Evolutionary conservation across 257 asterid species (phyloP), one percentile per base, ranked within the genome.

Genomic region (Verbena officinalis): DNA sequence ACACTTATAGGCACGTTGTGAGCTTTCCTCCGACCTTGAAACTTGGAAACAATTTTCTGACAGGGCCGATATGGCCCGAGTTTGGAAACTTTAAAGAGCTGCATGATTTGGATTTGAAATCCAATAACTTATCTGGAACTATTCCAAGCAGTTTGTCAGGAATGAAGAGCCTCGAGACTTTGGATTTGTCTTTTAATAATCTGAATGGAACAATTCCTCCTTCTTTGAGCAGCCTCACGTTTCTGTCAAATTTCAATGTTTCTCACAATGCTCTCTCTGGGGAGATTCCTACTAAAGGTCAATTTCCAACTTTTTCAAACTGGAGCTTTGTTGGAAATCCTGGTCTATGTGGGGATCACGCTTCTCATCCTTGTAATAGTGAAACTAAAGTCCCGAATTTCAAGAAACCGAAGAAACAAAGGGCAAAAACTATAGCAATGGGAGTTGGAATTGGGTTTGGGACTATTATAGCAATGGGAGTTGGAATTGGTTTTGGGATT

Each of bases 301-400:
- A 90, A 80, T 88, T 90, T 54, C 11, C 48, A 7, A 77, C 92
- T 0, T 88, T 88, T 62, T 68, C 84, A 2, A 70, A 65, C 64
- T 85, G 87, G 31, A 84, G 95, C 79, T 90, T 85, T 42, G 90
- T 81, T 68, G 96, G 90, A 24, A 90, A 87, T 63, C 80, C 23
- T 0, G 78, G 71, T 64, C 84, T 90, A 17, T 87, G 95, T 58
- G 87, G 87, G 13, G 89, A 72, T 23, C 89, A 86, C 50, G 59
- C 73, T 52, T 21, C 30, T 30, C 55, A 27, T 59, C 74, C 81
- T 39, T 86, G 97, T 62, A 57, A 1, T 0, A 51, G 9, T 43
- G 15, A 23, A 34, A 21, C n/a, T 27, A 59, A 30, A 10, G 24
- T n/a, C 71, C 84, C 85, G 13, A 31, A 0, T 16, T 3, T 33